A percentile compares a stretch with the other conserved stretches of the same genome.
Conservation (phyloP, 2,329 filamentous ascomycete genomes). For the Colletotrichum kahawae region DNA sequence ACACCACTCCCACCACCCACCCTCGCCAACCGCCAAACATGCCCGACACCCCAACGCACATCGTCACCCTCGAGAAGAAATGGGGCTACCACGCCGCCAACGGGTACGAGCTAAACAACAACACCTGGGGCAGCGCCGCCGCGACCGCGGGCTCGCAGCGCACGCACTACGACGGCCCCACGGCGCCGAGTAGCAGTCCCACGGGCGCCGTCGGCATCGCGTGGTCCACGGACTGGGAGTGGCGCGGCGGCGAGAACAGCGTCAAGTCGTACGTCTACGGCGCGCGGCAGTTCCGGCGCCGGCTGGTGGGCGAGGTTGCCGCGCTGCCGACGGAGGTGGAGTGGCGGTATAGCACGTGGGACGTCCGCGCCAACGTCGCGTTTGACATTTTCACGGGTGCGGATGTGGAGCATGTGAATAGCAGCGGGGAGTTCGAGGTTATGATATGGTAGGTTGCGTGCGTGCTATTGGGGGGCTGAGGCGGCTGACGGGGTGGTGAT, state of each 20-base stretch:
- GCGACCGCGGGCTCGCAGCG: constrained; percentile 45
- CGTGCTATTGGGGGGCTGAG: not conserved
- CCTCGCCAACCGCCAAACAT: not conserved
- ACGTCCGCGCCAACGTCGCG: constrained; percentile 61
- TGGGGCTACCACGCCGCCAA: constrained; percentile 33
- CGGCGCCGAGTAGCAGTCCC: constrained; percentile 30
- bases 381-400: constrained; percentile 65
- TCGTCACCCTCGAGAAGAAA: constrained; percentile 29
- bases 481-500: not conserved
- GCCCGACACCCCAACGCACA: constrained; percentile 24
- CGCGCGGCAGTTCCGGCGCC: constrained; percentile 35
- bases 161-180: constrained; percentile 41
- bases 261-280: constrained; percentile 52
- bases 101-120: constrained; percentile 42
- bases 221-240: constrained; percentile 47
- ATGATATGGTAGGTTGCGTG: constrained; percentile 61
- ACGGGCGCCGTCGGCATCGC: constrained; percentile 31
- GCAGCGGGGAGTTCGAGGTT: constrained; percentile 59
- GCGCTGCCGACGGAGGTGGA: constrained; percentile 37
- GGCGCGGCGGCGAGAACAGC: constrained; percentile 39
- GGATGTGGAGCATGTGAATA: constrained; percentile 34
- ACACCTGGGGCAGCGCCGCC: constrained; percentile 45
- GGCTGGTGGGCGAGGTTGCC: constrained; percentile 35
- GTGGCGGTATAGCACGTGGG: constrained; percentile 51
- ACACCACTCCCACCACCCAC: not conserved